These are phyloP conservation scores for Grosmannia huntii DNA, from an alignment of 2,329 filamentous ascomycete genomes.

Conservation along the genomic window DNA sequence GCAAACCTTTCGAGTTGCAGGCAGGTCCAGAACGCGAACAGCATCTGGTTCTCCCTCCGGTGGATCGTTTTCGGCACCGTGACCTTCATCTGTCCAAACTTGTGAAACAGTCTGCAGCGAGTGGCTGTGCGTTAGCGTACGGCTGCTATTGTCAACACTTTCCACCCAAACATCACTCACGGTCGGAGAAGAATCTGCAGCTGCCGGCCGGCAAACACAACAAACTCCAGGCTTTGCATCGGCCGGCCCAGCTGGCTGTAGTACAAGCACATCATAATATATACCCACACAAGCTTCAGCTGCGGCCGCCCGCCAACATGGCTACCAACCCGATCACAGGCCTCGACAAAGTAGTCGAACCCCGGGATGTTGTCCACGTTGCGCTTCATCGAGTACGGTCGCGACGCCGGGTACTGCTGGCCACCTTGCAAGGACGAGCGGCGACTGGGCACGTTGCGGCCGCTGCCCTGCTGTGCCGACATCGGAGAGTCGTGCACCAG, in stretches of 20 bases:
- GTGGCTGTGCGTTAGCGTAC: not conserved
- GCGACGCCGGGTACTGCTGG: conserved; percentile 3
- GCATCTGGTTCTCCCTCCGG: conserved; percentile 47
- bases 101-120: conserved; percentile 27
- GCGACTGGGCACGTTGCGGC: conserved; percentile 32
- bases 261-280: conserved; percentile 76
- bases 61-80: conserved; percentile 23
- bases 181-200: conserved; percentile 64
- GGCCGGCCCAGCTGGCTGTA: conserved; percentile 78
- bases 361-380: conserved; percentile 85
- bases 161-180: conserved; percentile 29
- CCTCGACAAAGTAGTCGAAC: conserved; percentile 77
- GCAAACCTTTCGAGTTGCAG: conserved; percentile 75
- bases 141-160: not conserved
- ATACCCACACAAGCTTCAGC: conserved; percentile 72
- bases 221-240: conserved; percentile 64
- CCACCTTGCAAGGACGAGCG: conserved; percentile 38
- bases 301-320: conserved; percentile 61
- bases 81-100: conserved; percentile 28
- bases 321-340: conserved; percentile 74
- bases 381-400: conserved; percentile 19
- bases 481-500: conserved; percentile 41
- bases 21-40: conserved; percentile 85
- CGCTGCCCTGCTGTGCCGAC: conserved; percentile 13
- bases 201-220: conserved; percentile 41